Evolutionary conservation across 768 basidiomycete species (phyloP).

Genomic region (Amanita molliuscula): DNA sequence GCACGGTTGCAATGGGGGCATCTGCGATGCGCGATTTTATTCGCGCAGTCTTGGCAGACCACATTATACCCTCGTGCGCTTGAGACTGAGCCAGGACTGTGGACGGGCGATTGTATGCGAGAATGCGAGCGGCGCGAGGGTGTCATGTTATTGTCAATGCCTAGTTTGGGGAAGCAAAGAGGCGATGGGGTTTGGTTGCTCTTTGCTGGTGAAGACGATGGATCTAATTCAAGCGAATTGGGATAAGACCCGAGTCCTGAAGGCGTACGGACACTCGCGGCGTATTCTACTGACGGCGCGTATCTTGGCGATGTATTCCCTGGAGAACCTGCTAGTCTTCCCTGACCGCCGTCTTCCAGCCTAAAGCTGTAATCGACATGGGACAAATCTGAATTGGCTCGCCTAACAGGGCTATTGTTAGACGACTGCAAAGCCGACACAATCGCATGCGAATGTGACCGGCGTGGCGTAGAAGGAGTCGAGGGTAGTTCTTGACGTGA

Average conservation of each 20-base stretch:
- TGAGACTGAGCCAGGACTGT: neutral
- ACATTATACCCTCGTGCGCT: neutral
- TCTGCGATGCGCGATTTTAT: neutral
- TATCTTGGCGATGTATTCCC: constrained; percentile 9
- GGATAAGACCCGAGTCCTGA: constrained; percentile 19
- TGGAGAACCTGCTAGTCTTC: constrained; percentile 4
- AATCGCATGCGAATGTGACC: neutral
- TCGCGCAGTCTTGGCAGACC: neutral
- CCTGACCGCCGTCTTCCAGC: constrained; percentile 6
- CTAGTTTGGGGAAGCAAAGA: neutral
- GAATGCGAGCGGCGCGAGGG: neutral
- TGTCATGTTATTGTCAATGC: neutral
- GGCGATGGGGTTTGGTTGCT: constrained; percentile 1
- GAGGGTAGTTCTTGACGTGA: constrained; percentile 8
- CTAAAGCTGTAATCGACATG: neutral
- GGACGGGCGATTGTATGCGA: neutral
- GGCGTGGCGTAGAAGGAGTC: constrained; percentile 1
- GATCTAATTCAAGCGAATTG: constrained; percentile 10
- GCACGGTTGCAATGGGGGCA: neutral
- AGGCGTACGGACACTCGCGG: constrained; percentile 20
- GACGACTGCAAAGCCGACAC: neutral
- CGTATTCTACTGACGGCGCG: neutral
- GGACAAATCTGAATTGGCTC: constrained; percentile 7
- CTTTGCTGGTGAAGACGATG: constrained; percentile 7
- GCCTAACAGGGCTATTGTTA: neutral